Conservation (phyloP, 345 rosid species). For the Salix dunnii region DNA sequence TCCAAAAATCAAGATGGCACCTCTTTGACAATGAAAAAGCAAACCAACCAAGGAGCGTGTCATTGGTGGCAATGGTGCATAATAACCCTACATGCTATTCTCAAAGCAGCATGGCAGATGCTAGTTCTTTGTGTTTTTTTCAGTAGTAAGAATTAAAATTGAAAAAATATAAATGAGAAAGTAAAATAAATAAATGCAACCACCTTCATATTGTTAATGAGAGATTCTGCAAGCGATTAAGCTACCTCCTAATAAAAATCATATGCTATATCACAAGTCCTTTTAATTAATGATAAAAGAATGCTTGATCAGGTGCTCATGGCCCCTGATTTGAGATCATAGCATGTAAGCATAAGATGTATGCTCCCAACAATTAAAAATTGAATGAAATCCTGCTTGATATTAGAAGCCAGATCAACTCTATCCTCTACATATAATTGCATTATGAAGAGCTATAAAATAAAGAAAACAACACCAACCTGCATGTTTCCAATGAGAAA, state of each 20-base stretch:
- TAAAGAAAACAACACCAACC: conserved; percentile 36
- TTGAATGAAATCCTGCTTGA: not conserved
- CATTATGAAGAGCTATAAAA: not conserved
- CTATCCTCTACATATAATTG: not conserved
- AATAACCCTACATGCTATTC: not conserved
- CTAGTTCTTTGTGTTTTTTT: not conserved
- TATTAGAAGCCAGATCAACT: not conserved
- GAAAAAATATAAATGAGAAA: not conserved
- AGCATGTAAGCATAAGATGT: not conserved
- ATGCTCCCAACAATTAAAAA: not conserved
- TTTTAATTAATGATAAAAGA: not conserved
- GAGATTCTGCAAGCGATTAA: not conserved
- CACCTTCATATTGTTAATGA: not conserved
- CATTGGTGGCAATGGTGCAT: not conserved
- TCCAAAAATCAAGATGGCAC: not conserved
- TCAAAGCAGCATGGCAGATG: not conserved
- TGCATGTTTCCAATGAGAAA: conserved; percentile 89
- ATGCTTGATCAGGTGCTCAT: not conserved
- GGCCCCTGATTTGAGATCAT: not conserved
- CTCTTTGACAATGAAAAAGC: not conserved
- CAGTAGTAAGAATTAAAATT: not conserved
- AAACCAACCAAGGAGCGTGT: not conserved
- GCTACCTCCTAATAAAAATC: not conserved
- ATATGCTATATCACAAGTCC: not conserved
- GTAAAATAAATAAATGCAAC: not conserved